Evolutionary conservation across 768 basidiomycete species (phyloP).

Genomic region (Xerocomellus chrysenteron): DNA sequence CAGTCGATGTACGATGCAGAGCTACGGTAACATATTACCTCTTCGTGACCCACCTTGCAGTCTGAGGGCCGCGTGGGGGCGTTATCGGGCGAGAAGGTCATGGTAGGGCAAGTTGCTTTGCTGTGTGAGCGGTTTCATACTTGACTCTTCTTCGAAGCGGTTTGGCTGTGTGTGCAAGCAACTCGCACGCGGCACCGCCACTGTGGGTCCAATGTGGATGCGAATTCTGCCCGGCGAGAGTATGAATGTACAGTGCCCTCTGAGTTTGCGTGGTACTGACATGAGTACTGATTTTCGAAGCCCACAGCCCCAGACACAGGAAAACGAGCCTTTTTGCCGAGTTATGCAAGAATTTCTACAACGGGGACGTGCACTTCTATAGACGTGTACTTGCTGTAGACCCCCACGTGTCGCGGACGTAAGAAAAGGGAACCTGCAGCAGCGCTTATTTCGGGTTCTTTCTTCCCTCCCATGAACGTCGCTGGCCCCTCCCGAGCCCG

Average conservation of each 20-base stretch:
- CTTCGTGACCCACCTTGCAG: too few relatives aligned
- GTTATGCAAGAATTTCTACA: too few relatives aligned
- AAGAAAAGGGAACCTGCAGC: not conserved
- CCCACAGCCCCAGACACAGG: not conserved
- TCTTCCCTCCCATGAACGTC: slow-evolving; percentile 23
- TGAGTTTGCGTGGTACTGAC: too few relatives aligned
- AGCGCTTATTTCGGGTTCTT: slow-evolving; percentile 3
- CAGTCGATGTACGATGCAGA: too few relatives aligned
- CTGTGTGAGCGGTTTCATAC: too few relatives aligned
- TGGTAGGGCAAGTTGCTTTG: not conserved
- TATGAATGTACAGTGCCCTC: too few relatives aligned
- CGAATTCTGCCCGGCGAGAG: too few relatives aligned
- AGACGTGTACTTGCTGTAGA: not conserved
- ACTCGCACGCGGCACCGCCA: not conserved
- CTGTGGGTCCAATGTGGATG: too few relatives aligned
- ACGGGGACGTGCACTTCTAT: not conserved
- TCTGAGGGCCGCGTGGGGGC: not conserved
- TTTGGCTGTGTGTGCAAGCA: too few relatives aligned
- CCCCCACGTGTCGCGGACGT: slow-evolving; percentile 4
- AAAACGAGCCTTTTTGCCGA: too few relatives aligned
- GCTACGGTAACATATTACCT: too few relatives aligned
- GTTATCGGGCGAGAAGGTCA: slow-evolving; percentile 7
- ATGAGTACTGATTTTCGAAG: not conserved
- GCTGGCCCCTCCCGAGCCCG: slow-evolving; percentile 26
- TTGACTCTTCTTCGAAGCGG: too few relatives aligned